Conservation (phyloP, 2,329 filamentous ascomycete species). For the Aspergillus texensis region DNA sequence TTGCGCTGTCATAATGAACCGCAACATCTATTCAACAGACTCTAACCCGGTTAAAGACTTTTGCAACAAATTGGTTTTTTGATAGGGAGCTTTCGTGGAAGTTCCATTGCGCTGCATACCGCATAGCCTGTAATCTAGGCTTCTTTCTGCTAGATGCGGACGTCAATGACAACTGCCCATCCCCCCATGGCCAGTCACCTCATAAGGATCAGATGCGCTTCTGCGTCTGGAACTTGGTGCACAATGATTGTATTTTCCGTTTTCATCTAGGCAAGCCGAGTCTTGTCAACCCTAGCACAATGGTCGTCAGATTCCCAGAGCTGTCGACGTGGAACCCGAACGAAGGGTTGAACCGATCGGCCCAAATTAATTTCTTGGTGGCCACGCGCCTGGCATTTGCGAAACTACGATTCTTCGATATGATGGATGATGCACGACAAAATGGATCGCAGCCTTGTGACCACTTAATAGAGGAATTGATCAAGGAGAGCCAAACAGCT, state of each 20-base stretch:
- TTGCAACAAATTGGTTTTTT: neutral
- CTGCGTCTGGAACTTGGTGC: neutral
- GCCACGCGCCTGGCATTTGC: neutral
- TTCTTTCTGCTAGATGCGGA: neutral
- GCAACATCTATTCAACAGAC: neutral
- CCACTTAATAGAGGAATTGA: neutral
- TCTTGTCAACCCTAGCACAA: neutral
- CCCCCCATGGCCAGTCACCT: neutral
- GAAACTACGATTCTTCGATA: neutral
- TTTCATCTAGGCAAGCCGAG: neutral
- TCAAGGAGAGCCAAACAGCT: neutral
- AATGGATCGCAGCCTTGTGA: neutral
- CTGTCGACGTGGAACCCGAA: neutral
- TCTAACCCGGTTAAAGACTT: neutral
- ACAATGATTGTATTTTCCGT: neutral
- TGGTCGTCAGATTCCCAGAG: neutral
- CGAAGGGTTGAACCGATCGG: neutral
- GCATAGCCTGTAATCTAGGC: neutral
- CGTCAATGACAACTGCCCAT: neutral
- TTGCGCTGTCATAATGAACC: neutral
- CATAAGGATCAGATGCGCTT: constrained; percentile 1
- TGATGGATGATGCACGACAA: neutral
- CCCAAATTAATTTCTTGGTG: neutral
- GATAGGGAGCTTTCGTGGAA: neutral
- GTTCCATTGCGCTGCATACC: neutral